phyloP scores from a whole-genome alignment of 2,329 filamentous ascomycete species.

The Nigrospora osmanthi region DNA sequence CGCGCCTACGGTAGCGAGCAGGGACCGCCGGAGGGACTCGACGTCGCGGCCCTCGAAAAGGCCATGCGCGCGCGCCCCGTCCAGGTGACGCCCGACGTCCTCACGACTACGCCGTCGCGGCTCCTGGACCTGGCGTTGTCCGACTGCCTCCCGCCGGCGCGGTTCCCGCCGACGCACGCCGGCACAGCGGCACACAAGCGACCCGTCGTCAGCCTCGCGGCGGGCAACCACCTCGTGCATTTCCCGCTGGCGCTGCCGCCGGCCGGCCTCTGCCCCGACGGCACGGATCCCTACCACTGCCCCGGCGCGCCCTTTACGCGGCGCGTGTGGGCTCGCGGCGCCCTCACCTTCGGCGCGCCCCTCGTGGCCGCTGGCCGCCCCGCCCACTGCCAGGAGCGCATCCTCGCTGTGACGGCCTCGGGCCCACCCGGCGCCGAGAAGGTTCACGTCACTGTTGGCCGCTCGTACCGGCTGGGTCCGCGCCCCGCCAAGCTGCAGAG shows the following conservation, averaged over 20 bases:
- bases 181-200: no score
- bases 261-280: slow-evolving; percentile 64
- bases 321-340: slow-evolving; percentile 85
- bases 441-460: slow-evolving; percentile 43
- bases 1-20: no score
- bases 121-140: slow-evolving; percentile 57
- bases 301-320: slow-evolving; percentile 66
- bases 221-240: slow-evolving; percentile 78
- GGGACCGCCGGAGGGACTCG: not conserved
- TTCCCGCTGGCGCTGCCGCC: slow-evolving; percentile 65
- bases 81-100: slow-evolving; percentile 13
- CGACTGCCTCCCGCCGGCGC: slow-evolving; percentile 37
- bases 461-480: slow-evolving; percentile 28
- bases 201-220: slow-evolving; percentile 33
- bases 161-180: no score
- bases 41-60: slow-evolving; percentile 12
- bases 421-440: slow-evolving; percentile 28
- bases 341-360: slow-evolving; percentile 43
- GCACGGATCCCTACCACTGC: slow-evolving; percentile 72
- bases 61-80: slow-evolving; percentile 15
- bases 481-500: slow-evolving; percentile 1
- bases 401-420: slow-evolving; percentile 28
- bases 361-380: slow-evolving; percentile 30
- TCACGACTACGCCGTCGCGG: slow-evolving; percentile 54
- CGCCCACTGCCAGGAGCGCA: slow-evolving; percentile 36